These are phyloP conservation scores for Mycena belliarum DNA, from an alignment of 768 basidiomycete genomes.

Conservation along the genomic window DNA sequence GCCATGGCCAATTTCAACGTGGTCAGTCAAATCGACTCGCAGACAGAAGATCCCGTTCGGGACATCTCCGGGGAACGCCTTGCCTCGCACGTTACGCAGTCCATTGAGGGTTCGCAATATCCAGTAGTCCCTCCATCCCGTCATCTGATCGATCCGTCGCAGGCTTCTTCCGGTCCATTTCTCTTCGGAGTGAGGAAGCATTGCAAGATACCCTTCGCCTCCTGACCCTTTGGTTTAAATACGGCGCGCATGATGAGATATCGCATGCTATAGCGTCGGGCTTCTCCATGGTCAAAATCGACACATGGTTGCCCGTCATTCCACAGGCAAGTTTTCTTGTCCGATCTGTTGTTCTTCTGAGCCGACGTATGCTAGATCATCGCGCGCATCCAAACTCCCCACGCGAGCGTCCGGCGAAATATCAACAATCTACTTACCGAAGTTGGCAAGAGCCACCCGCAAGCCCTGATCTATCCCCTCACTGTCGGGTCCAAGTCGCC, in stretches of 20 bases:
- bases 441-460: slow-evolving; percentile 95
- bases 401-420: slow-evolving; percentile 81
- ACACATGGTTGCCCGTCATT: slow-evolving; percentile 98
- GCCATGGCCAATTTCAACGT: slow-evolving; percentile 96
- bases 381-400: slow-evolving; percentile 97
- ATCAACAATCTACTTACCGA: slow-evolving; percentile 90
- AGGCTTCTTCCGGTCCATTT: slow-evolving; percentile 96
- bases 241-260: slow-evolving; percentile 87
- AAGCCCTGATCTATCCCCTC: slow-evolving; percentile 93
- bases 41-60: slow-evolving; percentile 50
- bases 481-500: slow-evolving; percentile 98
- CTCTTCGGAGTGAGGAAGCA: slow-evolving; percentile 85
- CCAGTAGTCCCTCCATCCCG: slow-evolving; percentile 26
- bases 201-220: slow-evolving; percentile 93
- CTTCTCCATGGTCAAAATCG: slow-evolving; percentile 87
- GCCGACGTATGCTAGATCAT: slow-evolving; percentile 67
- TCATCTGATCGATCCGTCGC: not conserved
- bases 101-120: slow-evolving; percentile 64
- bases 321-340: slow-evolving; percentile 69
- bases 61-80: slow-evolving; percentile 66
- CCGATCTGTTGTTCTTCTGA: not conserved
- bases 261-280: slow-evolving; percentile 88
- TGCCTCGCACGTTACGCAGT: slow-evolving; percentile 86
- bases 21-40: slow-evolving; percentile 76
- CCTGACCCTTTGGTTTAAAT: slow-evolving; percentile 98